A percentile compares a stretch with the other conserved stretches of the same genome.
Conservation (phyloP, 495 filamentous ascomycete genomes). For the Talaromyces thailandensis region DNA sequence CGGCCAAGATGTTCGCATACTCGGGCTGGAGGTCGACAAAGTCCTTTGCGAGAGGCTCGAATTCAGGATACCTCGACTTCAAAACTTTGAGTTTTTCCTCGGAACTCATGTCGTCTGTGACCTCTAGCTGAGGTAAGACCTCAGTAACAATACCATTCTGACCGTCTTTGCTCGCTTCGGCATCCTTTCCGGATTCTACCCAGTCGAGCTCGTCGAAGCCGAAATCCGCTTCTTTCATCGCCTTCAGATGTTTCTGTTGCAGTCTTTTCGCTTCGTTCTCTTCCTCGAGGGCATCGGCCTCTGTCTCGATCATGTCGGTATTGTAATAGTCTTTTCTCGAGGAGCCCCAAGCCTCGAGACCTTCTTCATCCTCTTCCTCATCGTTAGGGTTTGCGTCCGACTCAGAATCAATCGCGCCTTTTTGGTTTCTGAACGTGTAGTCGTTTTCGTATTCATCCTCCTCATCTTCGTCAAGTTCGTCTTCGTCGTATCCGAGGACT, state of each 20-base stretch:
- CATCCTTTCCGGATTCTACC: conserved; percentile 41
- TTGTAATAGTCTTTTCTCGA: conserved; percentile 89
- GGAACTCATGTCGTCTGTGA: conserved; percentile 67
- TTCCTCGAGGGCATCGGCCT: conserved; percentile 85
- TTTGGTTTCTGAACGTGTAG: conserved; percentile 15
- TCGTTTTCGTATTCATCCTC: conserved; percentile 30
- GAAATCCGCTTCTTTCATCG: conserved; percentile 84
- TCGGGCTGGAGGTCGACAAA: conserved; percentile 62
- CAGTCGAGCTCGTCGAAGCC: conserved; percentile 85
- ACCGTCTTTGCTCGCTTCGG: conserved; percentile 21
- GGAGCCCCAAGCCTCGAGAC: conserved; percentile 75
- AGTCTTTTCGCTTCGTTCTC: conserved; percentile 79
- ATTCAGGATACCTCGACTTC: conserved; percentile 79
- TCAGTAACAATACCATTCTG: conserved; percentile 62
- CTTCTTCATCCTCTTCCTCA: conserved; percentile 54
- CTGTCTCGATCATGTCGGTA: conserved; percentile 81
- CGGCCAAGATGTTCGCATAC: conserved; percentile 45
- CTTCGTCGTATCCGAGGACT: conserved; percentile 56
- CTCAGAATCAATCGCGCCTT: conserved; percentile 13
- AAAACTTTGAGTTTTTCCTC: conserved; percentile 72
- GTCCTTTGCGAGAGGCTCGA: conserved; percentile 74
- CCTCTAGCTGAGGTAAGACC: conserved; percentile 68
- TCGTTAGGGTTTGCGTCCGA: conserved; percentile 2
- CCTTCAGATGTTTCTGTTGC: conserved; percentile 79
- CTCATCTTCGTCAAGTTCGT: conserved; percentile 40